These are phyloP conservation scores for Shiraia bambusicola DNA, from an alignment of 2,329 filamentous ascomycete species.

Conservation along the genomic window DNA sequence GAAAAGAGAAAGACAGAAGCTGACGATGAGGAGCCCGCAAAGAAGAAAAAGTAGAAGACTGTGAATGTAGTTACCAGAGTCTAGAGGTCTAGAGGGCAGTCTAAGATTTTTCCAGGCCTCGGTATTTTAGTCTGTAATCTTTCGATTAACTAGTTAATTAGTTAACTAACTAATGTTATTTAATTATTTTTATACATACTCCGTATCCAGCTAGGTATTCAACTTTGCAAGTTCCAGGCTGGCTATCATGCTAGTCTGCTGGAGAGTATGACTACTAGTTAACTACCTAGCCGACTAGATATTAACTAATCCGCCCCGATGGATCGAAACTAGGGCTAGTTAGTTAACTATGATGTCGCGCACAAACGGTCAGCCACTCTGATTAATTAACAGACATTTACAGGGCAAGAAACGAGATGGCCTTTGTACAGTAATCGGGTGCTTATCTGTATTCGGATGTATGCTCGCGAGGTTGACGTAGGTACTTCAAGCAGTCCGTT, in stretches of 20 bases:
- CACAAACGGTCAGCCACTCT: conserved; percentile 8
- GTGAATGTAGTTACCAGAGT: neutral
- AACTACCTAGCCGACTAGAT: too few species aligned
- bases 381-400: conserved; percentile 2
- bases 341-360: neutral
- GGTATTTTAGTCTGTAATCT: too few species aligned
- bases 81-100: neutral
- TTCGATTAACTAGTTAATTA: too few species aligned
- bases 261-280: too few species aligned
- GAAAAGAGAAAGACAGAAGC: conserved; percentile 26
- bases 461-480: conserved; percentile 3
- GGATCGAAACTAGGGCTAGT: neutral
- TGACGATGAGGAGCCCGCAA: conserved; percentile 18
- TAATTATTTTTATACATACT: too few species aligned
- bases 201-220: too few species aligned
- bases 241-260: too few species aligned
- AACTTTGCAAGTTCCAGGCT: too few species aligned
- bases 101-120: too few species aligned
- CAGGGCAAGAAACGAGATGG: conserved; percentile 5
- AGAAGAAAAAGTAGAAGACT: conserved; percentile 20
- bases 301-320: conserved; percentile 2
- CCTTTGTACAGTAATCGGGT: conserved; percentile 9
- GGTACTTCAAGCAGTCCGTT: neutral
- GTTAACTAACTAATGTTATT: too few species aligned
- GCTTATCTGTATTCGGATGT: conserved; percentile 8